Conservation (phyloP, 305 asterid genomes). For the Nicotiana rustica region DNA sequence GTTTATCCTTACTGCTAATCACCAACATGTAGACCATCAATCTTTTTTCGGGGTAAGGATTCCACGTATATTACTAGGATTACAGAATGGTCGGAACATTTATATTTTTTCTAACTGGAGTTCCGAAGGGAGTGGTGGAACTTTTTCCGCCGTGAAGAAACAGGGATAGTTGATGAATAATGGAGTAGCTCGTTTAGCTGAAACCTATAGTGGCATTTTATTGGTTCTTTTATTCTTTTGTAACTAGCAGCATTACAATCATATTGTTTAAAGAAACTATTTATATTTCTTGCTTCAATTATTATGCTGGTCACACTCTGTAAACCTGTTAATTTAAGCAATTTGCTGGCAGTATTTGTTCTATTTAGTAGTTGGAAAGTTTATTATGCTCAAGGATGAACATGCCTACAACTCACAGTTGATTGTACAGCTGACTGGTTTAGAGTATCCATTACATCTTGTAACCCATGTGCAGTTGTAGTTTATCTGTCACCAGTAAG, state of each 20-base stretch:
- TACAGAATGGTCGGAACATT: conserved; percentile 24
- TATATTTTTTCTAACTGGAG: conserved; percentile 12
- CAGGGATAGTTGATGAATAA: conserved; percentile 30
- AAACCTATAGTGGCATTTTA: conserved; percentile 27
- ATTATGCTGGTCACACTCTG: not conserved
- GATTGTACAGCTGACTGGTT: not conserved
- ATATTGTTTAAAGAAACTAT: conserved; percentile 30
- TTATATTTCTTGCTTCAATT: not conserved
- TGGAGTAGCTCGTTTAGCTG: conserved; percentile 17
- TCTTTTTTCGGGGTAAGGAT: conserved; percentile 24
- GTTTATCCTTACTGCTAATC: conserved; percentile 23
- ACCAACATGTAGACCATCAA: conserved; percentile 23
- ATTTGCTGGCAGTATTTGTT: not conserved
- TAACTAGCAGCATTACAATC: conserved; percentile 9
- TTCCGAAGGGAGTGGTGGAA: not conserved
- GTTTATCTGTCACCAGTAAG: conserved; percentile 26
- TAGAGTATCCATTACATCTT: not conserved
- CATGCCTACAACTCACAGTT: conserved; percentile 30
- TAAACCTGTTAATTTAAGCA: not conserved
- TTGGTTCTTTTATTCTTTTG: conserved; percentile 32
- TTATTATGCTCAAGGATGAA: not conserved
- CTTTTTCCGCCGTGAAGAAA: not conserved
- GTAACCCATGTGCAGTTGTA: conserved; percentile 17
- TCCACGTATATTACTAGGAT: conserved; percentile 33
- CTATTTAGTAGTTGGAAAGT: not conserved